Evolutionary conservation across 2,329 filamentous ascomycete genomes (phyloP), one percentile per base, ranked within the genome.

Genomic region (Macroventuria anomochaeta): DNA sequence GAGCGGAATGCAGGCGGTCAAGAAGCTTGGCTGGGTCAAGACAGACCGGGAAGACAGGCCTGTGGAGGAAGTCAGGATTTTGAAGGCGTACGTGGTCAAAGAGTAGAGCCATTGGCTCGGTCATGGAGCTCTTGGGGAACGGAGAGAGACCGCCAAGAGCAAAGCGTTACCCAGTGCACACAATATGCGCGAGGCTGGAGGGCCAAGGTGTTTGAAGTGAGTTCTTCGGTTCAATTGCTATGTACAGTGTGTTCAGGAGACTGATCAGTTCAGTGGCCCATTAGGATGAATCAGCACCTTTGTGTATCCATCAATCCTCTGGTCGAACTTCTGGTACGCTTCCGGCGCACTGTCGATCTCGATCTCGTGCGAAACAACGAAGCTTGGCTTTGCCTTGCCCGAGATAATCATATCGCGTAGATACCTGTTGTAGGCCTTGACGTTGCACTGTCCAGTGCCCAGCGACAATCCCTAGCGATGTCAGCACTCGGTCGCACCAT

Each of bases 21-120:
- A 91, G 79, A 83, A 91, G 62, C 90, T 99, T 85, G 95, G 93
- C 0, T 73, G 95, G 53, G 91, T 96, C 42, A 91, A 89, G 79
- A 96, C 92, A 0, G 90, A 86, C 20, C 77, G 78, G 7, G 91
- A 93, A 64, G 95, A 97, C 75, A 80, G 88, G 64, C 95, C 95
- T 0, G 76, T 86, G 5, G 88, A 96, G 65, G 87, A 96, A 64
- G 85, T 97, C 48, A 92, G 85, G 78, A 93, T 97, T 56, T 71
- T 91, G 37, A 85, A 79, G 62, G 91, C 91, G 8, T 83, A 82
- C 58, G 80, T 96, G 15, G 70, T 90, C n/a, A 86, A 89, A 17
- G 61, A 82, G 80, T 36, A 82, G 80, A 0, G 81, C 12, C 1
- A 23, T n/a, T 25, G 18, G 8, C 26, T 8, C 3, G 1, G 31